Evolutionary conservation across 768 basidiomycete genomes (phyloP).

Genomic region (Podaxis mareebaensis): DNA sequence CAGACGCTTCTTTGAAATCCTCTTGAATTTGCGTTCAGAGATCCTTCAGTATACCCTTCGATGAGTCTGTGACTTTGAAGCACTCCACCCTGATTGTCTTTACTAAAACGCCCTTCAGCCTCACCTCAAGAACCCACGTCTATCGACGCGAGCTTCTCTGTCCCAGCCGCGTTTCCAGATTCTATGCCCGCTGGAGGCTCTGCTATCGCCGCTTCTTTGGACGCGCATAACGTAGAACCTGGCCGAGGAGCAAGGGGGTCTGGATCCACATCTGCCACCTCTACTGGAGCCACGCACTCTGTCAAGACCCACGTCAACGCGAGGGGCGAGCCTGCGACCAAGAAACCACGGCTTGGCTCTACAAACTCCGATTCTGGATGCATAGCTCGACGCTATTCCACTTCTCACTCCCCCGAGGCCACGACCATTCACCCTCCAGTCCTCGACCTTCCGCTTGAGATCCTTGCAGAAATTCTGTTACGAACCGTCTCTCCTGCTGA

Average conservation of each 20-base stretch:
- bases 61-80: no score
- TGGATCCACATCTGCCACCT: background rate
- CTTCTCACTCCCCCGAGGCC: background rate
- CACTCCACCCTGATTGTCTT: no score
- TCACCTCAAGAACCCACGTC: background rate
- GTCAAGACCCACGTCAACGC: background rate
- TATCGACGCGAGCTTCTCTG: background rate
- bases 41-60: no score
- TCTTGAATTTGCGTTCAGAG: no score
- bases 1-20: no score
- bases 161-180: background rate
- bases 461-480: slow-evolving; percentile 63
- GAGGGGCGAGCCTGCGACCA: background rate
- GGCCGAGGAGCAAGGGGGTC: background rate
- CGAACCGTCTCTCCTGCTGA: slow-evolving; percentile 52
- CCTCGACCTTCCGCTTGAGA: slow-evolving; percentile 54
- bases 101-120: no score
- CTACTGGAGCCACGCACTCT: background rate
- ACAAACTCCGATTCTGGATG: background rate
- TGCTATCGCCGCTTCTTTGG: no score
- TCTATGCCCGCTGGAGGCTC: background rate
- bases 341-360: background rate
- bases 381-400: background rate
- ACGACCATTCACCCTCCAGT: background rate
- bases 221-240: no score